Percentiles rank a stretch among this genome's conserved stretches.
phyloP scores from a whole-genome alignment of 2,329 filamentous ascomycete species.

The Pseudopithomyces maydicus region DNA sequence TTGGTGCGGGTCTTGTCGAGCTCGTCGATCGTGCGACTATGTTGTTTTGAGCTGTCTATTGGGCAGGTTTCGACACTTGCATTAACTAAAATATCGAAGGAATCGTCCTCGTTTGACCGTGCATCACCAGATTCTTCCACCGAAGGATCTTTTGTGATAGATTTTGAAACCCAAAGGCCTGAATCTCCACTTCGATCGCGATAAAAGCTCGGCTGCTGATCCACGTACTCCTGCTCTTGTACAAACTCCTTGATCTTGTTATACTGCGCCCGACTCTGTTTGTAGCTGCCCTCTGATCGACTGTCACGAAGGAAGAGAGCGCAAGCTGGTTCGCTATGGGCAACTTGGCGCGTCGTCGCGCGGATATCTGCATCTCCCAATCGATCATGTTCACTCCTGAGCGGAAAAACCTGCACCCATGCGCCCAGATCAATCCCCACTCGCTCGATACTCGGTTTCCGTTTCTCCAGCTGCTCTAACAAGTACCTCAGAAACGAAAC shows the following conservation, averaged over 20 bases:
- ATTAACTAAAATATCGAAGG: background rate
- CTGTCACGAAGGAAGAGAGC: background rate
- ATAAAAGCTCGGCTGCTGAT: constrained; percentile 4
- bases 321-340: constrained; percentile 1
- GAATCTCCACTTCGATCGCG: constrained; percentile 4
- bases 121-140: background rate
- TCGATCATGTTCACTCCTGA: background rate
- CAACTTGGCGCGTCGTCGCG: constrained; percentile 7
- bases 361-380: constrained; percentile 7
- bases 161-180: background rate
- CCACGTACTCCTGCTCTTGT: background rate
- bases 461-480: constrained; percentile 10
- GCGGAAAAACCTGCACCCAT: constrained; percentile 28
- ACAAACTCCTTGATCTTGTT: background rate
- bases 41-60: background rate
- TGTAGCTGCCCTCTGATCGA: background rate
- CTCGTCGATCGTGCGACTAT: background rate
- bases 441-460: constrained; percentile 12
- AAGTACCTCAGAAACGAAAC: constrained; percentile 19
- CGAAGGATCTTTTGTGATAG: background rate
- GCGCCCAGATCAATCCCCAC: constrained; percentile 35
- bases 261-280: too few relatives aligned
- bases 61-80: background rate
- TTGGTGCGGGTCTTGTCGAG: constrained; percentile 1
- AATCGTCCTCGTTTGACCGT: background rate